Conservation (phyloP, 768 basidiomycete species). For the Mycena filopes region DNA sequence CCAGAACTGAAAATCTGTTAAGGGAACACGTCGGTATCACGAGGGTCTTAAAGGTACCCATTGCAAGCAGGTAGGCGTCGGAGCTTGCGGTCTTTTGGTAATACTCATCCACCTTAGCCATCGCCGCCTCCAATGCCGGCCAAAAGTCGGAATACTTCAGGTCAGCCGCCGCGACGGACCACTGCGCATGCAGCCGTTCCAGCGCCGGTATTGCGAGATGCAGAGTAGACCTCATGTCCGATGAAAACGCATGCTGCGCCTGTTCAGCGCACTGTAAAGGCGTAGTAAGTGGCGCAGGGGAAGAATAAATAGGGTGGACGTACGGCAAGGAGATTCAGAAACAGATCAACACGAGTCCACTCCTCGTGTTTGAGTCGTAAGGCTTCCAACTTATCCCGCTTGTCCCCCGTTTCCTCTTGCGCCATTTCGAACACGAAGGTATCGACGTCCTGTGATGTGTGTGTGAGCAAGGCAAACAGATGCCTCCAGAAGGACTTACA, state of each 20-base stretch:
- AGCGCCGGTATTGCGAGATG: conserved; percentile 30
- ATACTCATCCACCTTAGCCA: conserved; percentile 42
- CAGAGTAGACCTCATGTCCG: conserved; percentile 44
- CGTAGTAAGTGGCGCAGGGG: too few relatives aligned
- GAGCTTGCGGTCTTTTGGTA: conserved; percentile 16
- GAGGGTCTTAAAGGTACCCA: not conserved
- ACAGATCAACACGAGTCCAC: conserved; percentile 4
- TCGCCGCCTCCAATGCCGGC: conserved; percentile 37
- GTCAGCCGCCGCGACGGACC: conserved; percentile 29
- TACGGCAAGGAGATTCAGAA: not conserved
- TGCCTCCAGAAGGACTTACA: conserved; percentile 20
- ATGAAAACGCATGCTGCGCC: conserved; percentile 46
- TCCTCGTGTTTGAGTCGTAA: conserved; percentile 27
- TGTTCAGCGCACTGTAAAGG: conserved; percentile 39
- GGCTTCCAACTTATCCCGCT: conserved; percentile 27
- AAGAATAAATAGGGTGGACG: conserved; percentile 1
- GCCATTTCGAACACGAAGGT: conserved; percentile 19
- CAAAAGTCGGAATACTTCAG: conserved; percentile 37
- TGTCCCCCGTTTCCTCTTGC: conserved; percentile 21
- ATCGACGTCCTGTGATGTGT: not conserved
- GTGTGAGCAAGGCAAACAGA: too few relatives aligned
- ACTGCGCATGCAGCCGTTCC: conserved; percentile 42
- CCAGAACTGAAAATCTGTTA: too few relatives aligned
- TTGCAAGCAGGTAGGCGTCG: not conserved
- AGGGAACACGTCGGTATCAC: too few relatives aligned